phyloP scores from a whole-genome alignment of 768 basidiomycete species.

The Leccinum imitatum region DNA sequence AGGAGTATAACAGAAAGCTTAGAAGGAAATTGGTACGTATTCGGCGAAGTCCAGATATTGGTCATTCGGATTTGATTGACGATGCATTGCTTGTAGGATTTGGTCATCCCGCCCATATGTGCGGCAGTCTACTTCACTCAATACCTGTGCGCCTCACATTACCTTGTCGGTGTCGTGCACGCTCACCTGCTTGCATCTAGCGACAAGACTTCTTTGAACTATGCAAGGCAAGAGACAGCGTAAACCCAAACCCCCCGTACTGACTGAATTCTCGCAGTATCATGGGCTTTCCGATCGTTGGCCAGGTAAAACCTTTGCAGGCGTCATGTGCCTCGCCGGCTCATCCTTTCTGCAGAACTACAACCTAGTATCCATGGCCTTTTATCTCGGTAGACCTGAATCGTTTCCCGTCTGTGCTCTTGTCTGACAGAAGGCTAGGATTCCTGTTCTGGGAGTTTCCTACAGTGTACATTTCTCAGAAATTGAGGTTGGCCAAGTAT shows the following conservation, averaged over 20 bases:
- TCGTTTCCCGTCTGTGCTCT: background rate
- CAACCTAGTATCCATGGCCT: conserved; percentile 62
- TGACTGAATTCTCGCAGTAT: conserved; percentile 38
- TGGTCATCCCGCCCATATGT: conserved; percentile 52
- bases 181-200: conserved; percentile 31
- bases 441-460: conserved; percentile 65
- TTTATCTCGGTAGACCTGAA: conserved; percentile 50
- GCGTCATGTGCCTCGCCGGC: background rate
- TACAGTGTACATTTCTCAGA: conserved; percentile 64
- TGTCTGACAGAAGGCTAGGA: conserved; percentile 33
- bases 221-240: conserved; percentile 50
- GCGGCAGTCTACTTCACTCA: conserved; percentile 71
- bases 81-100: conserved; percentile 37
- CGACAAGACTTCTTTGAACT: conserved; percentile 70
- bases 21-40: conserved; percentile 55
- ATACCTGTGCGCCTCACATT: conserved; percentile 47
- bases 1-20: conserved; percentile 58
- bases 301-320: conserved; percentile 42
- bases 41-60: background rate
- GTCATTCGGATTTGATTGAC: background rate
- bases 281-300: conserved; percentile 65
- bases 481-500: conserved; percentile 54
- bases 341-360: conserved; percentile 43
- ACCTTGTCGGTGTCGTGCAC: background rate
- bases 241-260: background rate